These are phyloP conservation scores for Erucastrum elatum DNA, from an alignment of 345 rosid species.

Conservation along the genomic window DNA sequence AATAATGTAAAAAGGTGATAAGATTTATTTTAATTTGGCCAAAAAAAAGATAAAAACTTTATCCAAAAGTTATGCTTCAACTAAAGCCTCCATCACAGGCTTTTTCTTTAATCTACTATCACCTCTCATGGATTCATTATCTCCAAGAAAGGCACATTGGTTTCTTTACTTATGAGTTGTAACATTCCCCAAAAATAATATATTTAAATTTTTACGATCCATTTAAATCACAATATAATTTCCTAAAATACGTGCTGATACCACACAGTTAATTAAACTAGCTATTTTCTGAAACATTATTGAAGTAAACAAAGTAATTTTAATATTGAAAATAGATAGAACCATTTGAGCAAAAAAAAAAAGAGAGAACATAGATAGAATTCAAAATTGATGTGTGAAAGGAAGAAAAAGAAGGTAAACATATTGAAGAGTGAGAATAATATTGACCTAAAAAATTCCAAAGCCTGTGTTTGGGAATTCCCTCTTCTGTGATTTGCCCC, in stretches of 20 bases:
- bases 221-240: not conserved
- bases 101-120: slow-evolving; percentile 13
- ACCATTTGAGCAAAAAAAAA: too few species aligned
- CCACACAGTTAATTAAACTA: not conserved
- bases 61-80: slow-evolving; percentile 48
- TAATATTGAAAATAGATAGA: not conserved
- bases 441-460: slow-evolving; percentile 19
- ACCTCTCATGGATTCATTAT: slow-evolving; percentile 20
- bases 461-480: slow-evolving; percentile 34
- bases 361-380: not conserved
- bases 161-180: slow-evolving; percentile 32
- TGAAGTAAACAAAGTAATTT: not conserved
- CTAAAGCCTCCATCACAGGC: slow-evolving; percentile 43
- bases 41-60: slow-evolving; percentile 20
- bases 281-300: not conserved
- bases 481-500: slow-evolving; percentile 17
- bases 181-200: slow-evolving; percentile 27
- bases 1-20: slow-evolving; percentile 11
- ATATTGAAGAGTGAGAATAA: slow-evolving; percentile 26
- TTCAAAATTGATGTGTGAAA: slow-evolving; percentile 31
- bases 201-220: not conserved
- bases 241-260: not conserved
- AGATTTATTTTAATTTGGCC: not conserved
- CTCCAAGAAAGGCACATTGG: slow-evolving; percentile 38
- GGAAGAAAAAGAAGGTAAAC: slow-evolving; percentile 9